phyloP scores from a whole-genome alignment of 169 alveolate species.

The Plasmodium vivax region DNA sequence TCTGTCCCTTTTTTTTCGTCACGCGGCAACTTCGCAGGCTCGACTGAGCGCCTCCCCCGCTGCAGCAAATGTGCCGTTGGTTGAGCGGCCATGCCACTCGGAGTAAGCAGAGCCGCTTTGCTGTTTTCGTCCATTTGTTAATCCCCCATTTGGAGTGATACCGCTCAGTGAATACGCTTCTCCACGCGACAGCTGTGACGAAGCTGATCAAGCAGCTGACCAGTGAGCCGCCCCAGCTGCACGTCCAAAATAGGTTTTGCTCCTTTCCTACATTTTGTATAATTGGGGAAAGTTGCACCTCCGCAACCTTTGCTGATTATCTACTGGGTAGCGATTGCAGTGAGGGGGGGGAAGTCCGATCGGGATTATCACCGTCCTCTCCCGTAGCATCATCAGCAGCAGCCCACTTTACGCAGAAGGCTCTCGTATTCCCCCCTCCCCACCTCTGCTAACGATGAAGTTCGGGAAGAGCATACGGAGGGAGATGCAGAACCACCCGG shows the following conservation, averaged over 20 bases:
- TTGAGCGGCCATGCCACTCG: background rate
- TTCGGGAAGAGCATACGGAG: conserved; percentile 57
- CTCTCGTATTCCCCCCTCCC: background rate
- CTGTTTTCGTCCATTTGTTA: background rate
- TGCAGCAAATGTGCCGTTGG: background rate
- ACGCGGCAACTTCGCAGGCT: background rate
- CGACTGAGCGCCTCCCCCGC: background rate
- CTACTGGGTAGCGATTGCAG: background rate
- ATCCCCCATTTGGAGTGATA: background rate
- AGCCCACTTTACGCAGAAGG: background rate
- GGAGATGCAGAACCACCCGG: conserved; percentile 38
- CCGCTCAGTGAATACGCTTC: background rate
- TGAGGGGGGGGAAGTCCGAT: background rate
- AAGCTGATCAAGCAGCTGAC: too few species aligned
- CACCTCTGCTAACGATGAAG: conserved; percentile 2
- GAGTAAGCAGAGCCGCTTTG: background rate
- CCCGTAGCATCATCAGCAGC: background rate
- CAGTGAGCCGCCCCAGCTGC: background rate
- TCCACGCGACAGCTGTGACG: background rate
- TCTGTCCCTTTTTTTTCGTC: background rate
- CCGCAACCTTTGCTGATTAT: background rate
- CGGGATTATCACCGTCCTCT: background rate
- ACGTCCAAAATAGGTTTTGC: background rate
- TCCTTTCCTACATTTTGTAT: background rate
- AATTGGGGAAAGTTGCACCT: background rate